Conservation (phyloP, 2,329 filamentous ascomycete genomes). For the Penicillium sp. region DNA sequence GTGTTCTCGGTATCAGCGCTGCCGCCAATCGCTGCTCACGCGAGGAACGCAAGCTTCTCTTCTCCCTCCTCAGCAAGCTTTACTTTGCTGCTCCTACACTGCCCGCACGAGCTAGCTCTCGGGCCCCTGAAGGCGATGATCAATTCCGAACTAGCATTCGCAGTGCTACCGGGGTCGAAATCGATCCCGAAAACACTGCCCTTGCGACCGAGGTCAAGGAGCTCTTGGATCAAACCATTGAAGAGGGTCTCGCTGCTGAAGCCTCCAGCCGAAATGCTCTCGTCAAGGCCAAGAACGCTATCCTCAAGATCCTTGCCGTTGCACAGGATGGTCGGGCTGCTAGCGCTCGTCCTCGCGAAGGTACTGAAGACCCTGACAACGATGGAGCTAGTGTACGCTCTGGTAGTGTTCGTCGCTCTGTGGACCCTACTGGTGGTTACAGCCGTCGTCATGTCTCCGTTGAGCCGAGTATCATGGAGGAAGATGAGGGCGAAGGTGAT, state of each 20-base stretch:
- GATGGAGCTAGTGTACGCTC: constrained; percentile 34
- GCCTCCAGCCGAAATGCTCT: constrained; percentile 46
- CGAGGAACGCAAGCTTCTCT: constrained; percentile 81
- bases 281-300: constrained; percentile 46
- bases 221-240: constrained; percentile 56
- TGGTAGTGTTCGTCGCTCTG: constrained; percentile 29
- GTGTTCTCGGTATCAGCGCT: constrained; percentile 55
- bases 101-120: constrained; percentile 40
- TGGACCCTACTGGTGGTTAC: constrained; percentile 27
- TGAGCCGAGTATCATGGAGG: constrained; percentile 41
- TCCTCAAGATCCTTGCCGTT: constrained; percentile 47
- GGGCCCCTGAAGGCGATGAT: constrained; percentile 60
- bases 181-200: constrained; percentile 52
- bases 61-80: constrained; percentile 76
- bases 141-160: constrained; percentile 51
- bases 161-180: constrained; percentile 50
- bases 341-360: constrained; percentile 34
- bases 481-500: constrained; percentile 32
- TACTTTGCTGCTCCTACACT: constrained; percentile 67
- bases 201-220: constrained; percentile 56
- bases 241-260: constrained; percentile 43
- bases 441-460: constrained; percentile 30
- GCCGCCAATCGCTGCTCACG: constrained; percentile 43
- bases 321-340: constrained; percentile 45
- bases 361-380: constrained; percentile 31